Evolutionary conservation across 2,329 filamentous ascomycete genomes (phyloP).

Genomic region (Shiraia bambusicola): DNA sequence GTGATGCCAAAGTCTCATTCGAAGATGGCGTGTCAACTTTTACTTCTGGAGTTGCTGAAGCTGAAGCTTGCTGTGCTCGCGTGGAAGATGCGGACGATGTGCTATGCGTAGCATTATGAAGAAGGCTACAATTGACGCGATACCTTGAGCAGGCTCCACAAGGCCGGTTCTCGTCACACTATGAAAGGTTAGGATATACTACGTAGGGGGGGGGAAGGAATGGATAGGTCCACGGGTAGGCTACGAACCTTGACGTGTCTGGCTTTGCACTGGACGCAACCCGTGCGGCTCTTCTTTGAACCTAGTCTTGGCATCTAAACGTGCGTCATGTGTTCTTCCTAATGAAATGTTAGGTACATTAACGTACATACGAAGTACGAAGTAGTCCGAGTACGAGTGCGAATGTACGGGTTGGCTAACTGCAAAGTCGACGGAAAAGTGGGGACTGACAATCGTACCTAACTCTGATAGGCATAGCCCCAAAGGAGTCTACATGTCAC

Average conservation of each 20-base stretch:
- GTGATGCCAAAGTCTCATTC: slow-evolving; percentile 9
- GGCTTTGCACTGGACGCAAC: slow-evolving; percentile 30
- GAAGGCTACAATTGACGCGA: slow-evolving; percentile 33
- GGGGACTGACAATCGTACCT: background rate
- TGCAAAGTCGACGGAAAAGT: background rate
- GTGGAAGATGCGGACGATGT: slow-evolving; percentile 1
- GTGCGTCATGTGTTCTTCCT: background rate
- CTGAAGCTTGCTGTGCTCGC: slow-evolving; percentile 1
- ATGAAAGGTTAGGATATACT: slow-evolving; percentile 2
- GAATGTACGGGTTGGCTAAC: background rate
- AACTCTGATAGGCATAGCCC: too few species aligned
- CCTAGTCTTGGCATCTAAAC: slow-evolving; percentile 8
- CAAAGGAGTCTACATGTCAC: too few species aligned
- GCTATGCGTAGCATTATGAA: slow-evolving; percentile 5
- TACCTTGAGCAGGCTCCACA: slow-evolving; percentile 32
- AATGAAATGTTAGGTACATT: background rate
- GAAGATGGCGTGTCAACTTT: background rate
- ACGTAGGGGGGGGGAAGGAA: too few species aligned
- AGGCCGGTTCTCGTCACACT: slow-evolving; percentile 36
- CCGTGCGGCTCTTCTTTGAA: slow-evolving; percentile 17
- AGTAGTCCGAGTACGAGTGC: background rate
- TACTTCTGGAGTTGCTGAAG: slow-evolving; percentile 1
- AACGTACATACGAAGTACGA: background rate
- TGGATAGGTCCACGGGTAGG: background rate
- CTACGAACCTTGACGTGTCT: slow-evolving; percentile 29